Evolutionary conservation across 2,329 filamentous ascomycete species (phyloP).

Genomic region (Colletotrichum sojae): DNA sequence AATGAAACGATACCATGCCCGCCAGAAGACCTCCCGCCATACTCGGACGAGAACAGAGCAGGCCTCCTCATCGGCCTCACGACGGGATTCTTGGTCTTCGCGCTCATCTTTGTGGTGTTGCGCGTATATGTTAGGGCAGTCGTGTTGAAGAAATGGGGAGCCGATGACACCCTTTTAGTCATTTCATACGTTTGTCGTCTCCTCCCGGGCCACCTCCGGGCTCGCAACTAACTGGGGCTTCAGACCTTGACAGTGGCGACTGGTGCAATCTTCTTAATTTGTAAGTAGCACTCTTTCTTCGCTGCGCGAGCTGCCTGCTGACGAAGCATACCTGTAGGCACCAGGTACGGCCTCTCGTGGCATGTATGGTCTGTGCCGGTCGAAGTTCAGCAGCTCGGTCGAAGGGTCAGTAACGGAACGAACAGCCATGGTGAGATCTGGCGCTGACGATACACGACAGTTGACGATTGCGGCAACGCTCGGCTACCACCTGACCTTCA

Average conservation of each 20-base stretch:
- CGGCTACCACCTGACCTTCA: conserved; percentile 27
- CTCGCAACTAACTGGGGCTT: no score
- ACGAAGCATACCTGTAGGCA: conserved; percentile 1
- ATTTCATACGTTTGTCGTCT: conserved; percentile 10
- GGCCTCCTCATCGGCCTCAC: conserved; percentile 16
- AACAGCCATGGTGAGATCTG: not conserved
- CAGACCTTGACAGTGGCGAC: conserved; percentile 19
- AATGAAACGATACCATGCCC: not conserved
- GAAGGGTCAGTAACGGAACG: not conserved
- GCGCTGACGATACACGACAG: conserved; percentile 4
- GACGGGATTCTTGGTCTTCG: conserved; percentile 6
- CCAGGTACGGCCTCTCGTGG: conserved; percentile 10
- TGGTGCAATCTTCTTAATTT: conserved; percentile 1
- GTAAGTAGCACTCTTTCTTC: not conserved
- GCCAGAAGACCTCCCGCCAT: not conserved
- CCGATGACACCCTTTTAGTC: conserved; percentile 21
- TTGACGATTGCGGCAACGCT: conserved; percentile 18
- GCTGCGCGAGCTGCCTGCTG: not conserved
- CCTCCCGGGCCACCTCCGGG: no score
- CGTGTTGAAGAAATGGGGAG: conserved; percentile 31
- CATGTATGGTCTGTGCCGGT: conserved; percentile 24
- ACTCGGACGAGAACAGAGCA: conserved; percentile 7
- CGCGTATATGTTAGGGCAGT: conserved; percentile 25
- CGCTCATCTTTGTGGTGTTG: conserved; percentile 23
- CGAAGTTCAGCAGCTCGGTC: not conserved